Conservation (phyloP, 768 basidiomycete species). For the Kwoniella sp. region DNA sequence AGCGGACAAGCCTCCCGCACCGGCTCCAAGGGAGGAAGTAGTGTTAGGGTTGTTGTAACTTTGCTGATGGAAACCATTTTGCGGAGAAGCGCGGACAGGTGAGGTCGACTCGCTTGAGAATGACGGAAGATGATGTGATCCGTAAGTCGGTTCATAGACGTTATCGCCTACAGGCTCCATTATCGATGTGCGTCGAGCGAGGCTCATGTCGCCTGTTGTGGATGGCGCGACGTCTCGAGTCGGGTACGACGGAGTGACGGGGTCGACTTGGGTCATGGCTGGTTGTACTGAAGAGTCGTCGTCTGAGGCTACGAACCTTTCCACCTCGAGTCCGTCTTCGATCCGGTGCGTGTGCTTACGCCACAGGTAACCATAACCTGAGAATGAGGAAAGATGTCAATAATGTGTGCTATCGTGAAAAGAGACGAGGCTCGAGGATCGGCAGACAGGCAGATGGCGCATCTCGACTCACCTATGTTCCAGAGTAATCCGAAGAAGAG, state of each 20-base stretch:
- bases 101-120: constrained; percentile 9
- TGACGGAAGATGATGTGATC: constrained; percentile 18
- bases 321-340: constrained; percentile 54
- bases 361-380: constrained; percentile 53
- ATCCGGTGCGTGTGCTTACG: constrained; percentile 48
- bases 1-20: constrained; percentile 6
- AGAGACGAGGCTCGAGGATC: no score
- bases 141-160: constrained; percentile 24
- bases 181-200: constrained; percentile 25
- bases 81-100: background rate
- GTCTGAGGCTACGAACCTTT: constrained; percentile 40
- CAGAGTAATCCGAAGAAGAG: constrained; percentile 69
- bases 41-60: background rate
- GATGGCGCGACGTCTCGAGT: constrained; percentile 4
- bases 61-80: background rate
- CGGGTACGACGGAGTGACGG: constrained; percentile 10
- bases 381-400: background rate
- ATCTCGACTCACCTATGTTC: constrained; percentile 58
- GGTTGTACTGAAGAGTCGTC: constrained; percentile 41
- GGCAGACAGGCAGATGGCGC: no score
- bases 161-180: constrained; percentile 35
- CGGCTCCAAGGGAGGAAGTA: background rate
- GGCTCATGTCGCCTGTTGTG: constrained; percentile 2
- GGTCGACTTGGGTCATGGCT: constrained; percentile 41
- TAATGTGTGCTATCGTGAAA: no score